Conservation (phyloP, 2,329 filamentous ascomycete species). For the Metarhizium humberi region DNA sequence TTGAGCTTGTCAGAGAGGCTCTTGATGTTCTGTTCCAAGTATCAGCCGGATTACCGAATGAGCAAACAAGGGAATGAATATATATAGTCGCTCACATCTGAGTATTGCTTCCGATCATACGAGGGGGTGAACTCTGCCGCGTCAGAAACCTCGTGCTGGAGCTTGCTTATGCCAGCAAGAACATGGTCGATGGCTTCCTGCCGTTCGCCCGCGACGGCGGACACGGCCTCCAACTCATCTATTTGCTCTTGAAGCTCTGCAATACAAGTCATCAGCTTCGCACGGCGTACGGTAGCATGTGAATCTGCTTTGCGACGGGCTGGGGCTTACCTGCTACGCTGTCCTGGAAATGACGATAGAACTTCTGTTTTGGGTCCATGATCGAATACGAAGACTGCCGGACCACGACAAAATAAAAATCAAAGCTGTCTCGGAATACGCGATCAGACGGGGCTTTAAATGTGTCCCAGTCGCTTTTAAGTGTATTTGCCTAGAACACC, state of each 20-base stretch:
- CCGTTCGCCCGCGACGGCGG: slow-evolving; percentile 60
- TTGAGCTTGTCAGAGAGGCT: slow-evolving; percentile 69
- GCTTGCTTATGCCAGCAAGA: slow-evolving; percentile 65
- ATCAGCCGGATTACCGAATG: not conserved
- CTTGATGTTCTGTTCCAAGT: slow-evolving; percentile 59
- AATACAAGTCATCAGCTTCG: not conserved
- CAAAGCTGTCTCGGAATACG: not conserved
- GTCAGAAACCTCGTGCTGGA: slow-evolving; percentile 80
- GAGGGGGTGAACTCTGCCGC: slow-evolving; percentile 73
- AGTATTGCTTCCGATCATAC: slow-evolving; percentile 83
- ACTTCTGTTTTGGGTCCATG: slow-evolving; percentile 57
- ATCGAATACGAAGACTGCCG: not conserved
- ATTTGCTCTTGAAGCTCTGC: slow-evolving; percentile 72
- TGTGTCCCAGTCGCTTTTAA: not conserved
- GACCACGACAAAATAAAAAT: not conserved
- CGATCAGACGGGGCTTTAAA: not conserved
- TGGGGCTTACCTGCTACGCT: slow-evolving; percentile 56
- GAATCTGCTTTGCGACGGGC: not conserved
- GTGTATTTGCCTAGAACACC: not conserved
- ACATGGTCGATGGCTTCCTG: slow-evolving; percentile 74
- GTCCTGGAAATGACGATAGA: slow-evolving; percentile 76
- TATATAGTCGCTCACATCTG: slow-evolving; percentile 46
- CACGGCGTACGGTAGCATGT: not conserved
- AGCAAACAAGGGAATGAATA: not conserved
- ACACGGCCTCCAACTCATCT: slow-evolving; percentile 51